Evolutionary conservation across 2,329 filamentous ascomycete species (phyloP), one percentile per base, ranked within the genome.

Genomic region (Chalaropsis ovoidea): DNA sequence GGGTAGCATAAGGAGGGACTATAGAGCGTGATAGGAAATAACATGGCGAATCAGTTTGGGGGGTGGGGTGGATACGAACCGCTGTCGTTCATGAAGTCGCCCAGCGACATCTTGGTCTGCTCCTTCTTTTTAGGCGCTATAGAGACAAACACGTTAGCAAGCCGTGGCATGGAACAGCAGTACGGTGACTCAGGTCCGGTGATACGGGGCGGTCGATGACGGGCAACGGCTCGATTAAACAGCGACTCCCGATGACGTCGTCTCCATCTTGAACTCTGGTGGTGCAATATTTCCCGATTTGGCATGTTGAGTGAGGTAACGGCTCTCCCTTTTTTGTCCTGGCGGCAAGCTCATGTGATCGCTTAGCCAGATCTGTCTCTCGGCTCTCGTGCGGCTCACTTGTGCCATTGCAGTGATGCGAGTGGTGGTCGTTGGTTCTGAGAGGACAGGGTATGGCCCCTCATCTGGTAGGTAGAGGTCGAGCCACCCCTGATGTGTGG

Each of bases 41-140:
- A 56, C 5, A 39, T 41, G 31, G 41, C 60, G 27, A 17, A n/a
- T 41, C 22, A 52, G 47, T 11, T 54, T 35, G 7, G 35, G 39
- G 31, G 39, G 17, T 52, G 56, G 1, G 19, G 15, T 5, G 31
- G 42, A 17, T 49, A 61, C 64, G 8, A 35, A 66, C 66, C 56
- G 39, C 56, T 84, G 77, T 96, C 90, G 75, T 83, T 83, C 82
- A 99, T 84, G 84, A 99, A 99, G 79, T 90, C 89, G 82, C 90
- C 90, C 75, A 97, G 86, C 81, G 89, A 90, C 89, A 99, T 93
- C 83, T 95, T 99, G 86, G 95, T 88, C 77, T 85, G 82, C 79
- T 95, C 87, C 81, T 90, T 89, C 81, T 95, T 95, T 77, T 92
- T 89, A 71, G 92, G 93, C 83, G 89, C 92, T 95, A 74, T 68